A percentile compares a stretch with the other conserved stretches of the same genome.
phyloP scores from a whole-genome alignment of 2,329 filamentous ascomycete genomes.

The Hirsutella minnesotensis region DNA sequence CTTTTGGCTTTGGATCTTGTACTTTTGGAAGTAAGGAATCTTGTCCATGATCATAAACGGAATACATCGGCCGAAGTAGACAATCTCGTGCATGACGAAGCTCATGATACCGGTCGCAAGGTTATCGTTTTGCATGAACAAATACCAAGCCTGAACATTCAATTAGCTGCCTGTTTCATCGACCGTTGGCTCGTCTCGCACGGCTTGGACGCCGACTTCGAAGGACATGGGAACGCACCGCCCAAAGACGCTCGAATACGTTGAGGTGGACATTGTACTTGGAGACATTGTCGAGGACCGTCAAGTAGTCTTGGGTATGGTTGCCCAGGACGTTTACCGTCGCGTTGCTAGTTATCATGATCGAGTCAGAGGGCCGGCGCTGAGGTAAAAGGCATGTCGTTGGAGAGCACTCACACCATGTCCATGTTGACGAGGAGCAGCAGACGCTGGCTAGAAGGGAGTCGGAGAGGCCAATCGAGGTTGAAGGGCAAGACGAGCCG shows the following conservation, averaged over 20 bases:
- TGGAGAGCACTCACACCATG: conserved; percentile 16
- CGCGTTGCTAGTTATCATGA: conserved; percentile 33
- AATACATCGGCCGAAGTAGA: conserved; percentile 87
- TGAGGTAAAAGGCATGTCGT: conserved; percentile 4
- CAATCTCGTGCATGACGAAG: conserved; percentile 83
- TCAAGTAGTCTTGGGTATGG: conserved; percentile 39
- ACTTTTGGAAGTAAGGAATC: conserved; percentile 79
- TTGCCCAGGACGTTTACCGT: conserved; percentile 33
- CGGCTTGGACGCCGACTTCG: neutral
- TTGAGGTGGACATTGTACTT: conserved; percentile 79
- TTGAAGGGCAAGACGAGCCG: neutral
- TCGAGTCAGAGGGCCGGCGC: conserved; percentile 1
- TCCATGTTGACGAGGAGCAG: conserved; percentile 18
- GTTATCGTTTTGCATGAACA: conserved; percentile 95
- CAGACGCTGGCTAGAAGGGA: neutral
- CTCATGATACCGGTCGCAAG: conserved; percentile 97
- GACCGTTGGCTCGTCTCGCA: neutral
- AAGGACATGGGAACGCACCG: conserved; percentile 37
- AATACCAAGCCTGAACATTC: conserved; percentile 65
- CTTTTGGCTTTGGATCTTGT: conserved; percentile 88
- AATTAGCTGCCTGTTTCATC: neutral
- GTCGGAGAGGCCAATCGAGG: neutral
- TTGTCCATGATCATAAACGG: conserved; percentile 89
- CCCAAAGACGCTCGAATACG: conserved; percentile 79
- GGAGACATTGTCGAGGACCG: conserved; percentile 50